Conservation (phyloP, 768 basidiomycete genomes). For the Suillus hirtellus region DNA sequence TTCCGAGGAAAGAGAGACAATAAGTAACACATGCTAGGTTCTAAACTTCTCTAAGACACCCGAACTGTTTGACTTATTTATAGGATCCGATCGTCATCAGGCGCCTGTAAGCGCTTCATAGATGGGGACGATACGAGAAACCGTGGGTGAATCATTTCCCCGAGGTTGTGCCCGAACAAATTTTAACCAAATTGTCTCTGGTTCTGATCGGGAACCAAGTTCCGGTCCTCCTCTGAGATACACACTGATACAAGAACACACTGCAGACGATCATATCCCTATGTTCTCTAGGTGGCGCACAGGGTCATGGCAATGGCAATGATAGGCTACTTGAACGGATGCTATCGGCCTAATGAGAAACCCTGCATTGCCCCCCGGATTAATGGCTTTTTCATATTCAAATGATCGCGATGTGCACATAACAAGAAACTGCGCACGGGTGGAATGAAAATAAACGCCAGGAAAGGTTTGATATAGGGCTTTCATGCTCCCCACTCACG, state of each 20-base stretch:
- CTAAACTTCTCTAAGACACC: not conserved
- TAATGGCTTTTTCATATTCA: not conserved
- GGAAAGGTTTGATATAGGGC: constrained; percentile 5
- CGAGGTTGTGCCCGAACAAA: constrained; percentile 23
- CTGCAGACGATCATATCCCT: not conserved
- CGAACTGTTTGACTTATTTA: not conserved
- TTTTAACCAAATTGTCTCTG: constrained; percentile 28
- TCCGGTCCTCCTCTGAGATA: not conserved
- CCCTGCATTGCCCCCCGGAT: not conserved
- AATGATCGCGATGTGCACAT: constrained; percentile 16
- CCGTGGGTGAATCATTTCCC: constrained; percentile 24
- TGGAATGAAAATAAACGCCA: not conserved
- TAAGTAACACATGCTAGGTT: not conserved
- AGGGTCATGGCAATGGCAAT: not conserved
- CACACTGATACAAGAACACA: not conserved
- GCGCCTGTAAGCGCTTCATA: constrained; percentile 18
- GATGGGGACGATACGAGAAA: constrained; percentile 24
- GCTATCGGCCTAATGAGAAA: not conserved
- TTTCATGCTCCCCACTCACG: not conserved
- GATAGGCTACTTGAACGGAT: not conserved
- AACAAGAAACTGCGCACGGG: constrained; percentile 10
- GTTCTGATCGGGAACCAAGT: constrained; percentile 28
- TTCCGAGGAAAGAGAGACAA: not conserved
- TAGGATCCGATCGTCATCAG: not conserved
- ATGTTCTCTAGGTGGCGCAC: not conserved